These are phyloP conservation scores for Zymoseptoria crescenta DNA, from an alignment of 2,329 filamentous ascomycete genomes.

Conservation along the genomic window DNA sequence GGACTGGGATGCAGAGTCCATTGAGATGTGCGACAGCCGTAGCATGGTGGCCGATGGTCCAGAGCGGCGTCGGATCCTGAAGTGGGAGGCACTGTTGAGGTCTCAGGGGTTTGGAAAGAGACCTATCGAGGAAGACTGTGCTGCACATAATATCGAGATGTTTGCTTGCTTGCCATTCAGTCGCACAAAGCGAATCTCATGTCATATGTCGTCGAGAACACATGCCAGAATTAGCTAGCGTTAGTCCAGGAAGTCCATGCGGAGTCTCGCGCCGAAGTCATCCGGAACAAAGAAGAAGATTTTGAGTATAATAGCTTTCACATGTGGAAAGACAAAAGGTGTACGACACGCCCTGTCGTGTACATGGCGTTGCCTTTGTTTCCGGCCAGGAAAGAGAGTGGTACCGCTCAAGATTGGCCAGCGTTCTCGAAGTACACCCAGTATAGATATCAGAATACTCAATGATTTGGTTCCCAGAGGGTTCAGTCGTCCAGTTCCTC, in stretches of 20 bases:
- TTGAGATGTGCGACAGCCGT: not conserved
- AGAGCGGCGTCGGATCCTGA: not conserved
- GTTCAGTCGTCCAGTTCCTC: conserved; percentile 48
- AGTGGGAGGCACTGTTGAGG: not conserved
- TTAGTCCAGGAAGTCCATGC: not conserved
- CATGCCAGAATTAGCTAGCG: not conserved
- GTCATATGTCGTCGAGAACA: not conserved
- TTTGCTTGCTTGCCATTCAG: not conserved
- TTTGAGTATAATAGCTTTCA: not conserved
- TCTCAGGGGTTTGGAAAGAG: not conserved
- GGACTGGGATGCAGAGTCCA: not conserved
- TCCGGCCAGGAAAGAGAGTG: no score
- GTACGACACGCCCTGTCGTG: not conserved
- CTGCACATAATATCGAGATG: not conserved
- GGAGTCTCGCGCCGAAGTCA: not conserved
- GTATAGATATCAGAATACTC: not conserved
- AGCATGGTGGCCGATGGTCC: conserved; percentile 1
- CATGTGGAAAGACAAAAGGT: not conserved
- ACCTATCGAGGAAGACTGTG: not conserved
- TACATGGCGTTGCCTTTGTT: not conserved
- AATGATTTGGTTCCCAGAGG: not conserved
- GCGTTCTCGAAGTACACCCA: not conserved
- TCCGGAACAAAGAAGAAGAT: not conserved
- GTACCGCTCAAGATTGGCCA: no score
- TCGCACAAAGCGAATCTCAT: not conserved